Base-by-base conservation (phyloP, 768 basidiomycete species). In the Cystofilobasidium bisporidii region DNA sequence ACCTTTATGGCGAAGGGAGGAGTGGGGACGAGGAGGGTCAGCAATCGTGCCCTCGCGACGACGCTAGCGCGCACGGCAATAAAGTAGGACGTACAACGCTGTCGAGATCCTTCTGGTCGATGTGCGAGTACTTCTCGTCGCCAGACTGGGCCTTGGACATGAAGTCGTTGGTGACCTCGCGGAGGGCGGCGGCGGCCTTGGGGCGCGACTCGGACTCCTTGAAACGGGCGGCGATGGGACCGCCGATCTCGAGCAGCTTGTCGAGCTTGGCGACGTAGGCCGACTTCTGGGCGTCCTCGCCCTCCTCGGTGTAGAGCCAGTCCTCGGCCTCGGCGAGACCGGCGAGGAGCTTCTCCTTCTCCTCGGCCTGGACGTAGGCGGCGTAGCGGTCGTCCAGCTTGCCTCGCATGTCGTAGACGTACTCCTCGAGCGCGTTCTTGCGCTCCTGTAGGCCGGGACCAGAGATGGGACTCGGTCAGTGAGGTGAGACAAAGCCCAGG, bases 381-480 rank as follows among this genome's bases (percentile, higher is more conserved):
- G 86, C 85, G 74, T 89, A 96, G 61, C 87, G 85, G 57, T 87
- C 89, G 43, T 97, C 93, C 69, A 99, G 83, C 80, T 96, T 94
- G 78, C 84, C 81, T 45, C 92, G 88, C 74, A 83, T 91, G 77
- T 98, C 94, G 79, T 97, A 97, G 67, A 98, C 88, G 80, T 94
- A 97, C 79, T 98, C 96, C 80, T 99, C 94, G 18, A 99, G 85
- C 5, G 93, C 92, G 76, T 99, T 99, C 81, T 97, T 99, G 78
- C 89, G 86, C 78, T 98, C 89, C 91, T 94, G 64, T 28, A 30
- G 55, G 62, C 22, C 1, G 61, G 36, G 36, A 12, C 36, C 6
- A 12, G 47, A 32, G 47, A 14, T 14, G 56, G 4, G 9, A 32
- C 14, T 1, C 3, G 3, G 33, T 57, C 56, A 30, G 68, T 70